These are phyloP conservation scores for Mycena vitilis DNA, from an alignment of 768 basidiomycete genomes.

Conservation along the genomic window DNA sequence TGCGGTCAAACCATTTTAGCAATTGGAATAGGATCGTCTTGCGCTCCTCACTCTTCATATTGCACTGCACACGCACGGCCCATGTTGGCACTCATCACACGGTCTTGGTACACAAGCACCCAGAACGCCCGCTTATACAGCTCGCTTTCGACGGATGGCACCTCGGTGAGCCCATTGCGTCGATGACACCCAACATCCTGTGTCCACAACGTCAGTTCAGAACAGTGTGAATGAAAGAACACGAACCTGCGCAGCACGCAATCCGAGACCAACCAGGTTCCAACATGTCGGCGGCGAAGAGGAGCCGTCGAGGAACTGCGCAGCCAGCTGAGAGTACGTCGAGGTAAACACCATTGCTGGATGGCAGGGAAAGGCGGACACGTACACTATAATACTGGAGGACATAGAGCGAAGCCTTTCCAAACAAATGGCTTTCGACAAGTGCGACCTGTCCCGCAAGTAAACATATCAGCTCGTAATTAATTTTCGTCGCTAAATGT, in stretches of 20 bases:
- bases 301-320: conserved; percentile 64
- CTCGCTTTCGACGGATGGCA: conserved; percentile 68
- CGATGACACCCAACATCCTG: conserved; percentile 26
- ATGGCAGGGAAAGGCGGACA: conserved; percentile 1
- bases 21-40: background rate
- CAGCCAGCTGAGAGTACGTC: conserved; percentile 55
- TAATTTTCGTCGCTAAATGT: background rate
- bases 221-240: background rate
- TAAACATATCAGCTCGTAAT: background rate
- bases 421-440: conserved; percentile 68
- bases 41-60: conserved; percentile 48
- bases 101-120: conserved; percentile 54
- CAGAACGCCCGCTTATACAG: conserved; percentile 79
- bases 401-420: conserved; percentile 75
- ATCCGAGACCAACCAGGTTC: conserved; percentile 67
- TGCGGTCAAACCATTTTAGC: conserved; percentile 36
- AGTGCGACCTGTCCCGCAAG: conserved; percentile 47
- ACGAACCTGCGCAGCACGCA: conserved; percentile 44
- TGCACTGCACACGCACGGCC: conserved; percentile 54
- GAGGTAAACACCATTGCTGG: background rate
- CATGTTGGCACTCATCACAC: conserved; percentile 58
- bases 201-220: conserved; percentile 51
- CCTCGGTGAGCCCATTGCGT: conserved; percentile 43
- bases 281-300: conserved; percentile 73
- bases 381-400: conserved; percentile 74